Evolutionary conservation across 169 alveolate species (phyloP), one percentile per base, ranked within the genome.

Genomic region (Condylostoma magnum): DNA sequence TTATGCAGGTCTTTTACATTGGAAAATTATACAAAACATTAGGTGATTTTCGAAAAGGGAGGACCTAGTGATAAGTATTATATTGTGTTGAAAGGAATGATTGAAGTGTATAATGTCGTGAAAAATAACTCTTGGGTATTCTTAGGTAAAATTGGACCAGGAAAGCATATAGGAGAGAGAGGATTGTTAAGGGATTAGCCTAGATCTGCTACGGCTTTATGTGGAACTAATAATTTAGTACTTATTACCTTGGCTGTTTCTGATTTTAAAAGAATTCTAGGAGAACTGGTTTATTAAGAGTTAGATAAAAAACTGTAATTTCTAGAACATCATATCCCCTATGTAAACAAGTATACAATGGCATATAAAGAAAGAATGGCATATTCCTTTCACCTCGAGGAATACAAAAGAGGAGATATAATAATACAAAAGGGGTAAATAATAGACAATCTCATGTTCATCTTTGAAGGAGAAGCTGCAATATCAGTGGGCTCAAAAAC

Each of bases 391-490:
- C 30, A 15, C 12, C 25, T 51, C 10, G 30, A 22, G 15, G 60
- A 51, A 15, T 51, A 22, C 25, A 51, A 51, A 2, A 15, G 60
- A n/a, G 60, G 60, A 51, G 60, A 51, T n/a, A 15, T 22, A 12
- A 22, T 51, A 20, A 51, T 51, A 6, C 12, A 50, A 2, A 51
- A 51, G 25, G 60, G 30, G 20, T 15, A 51, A 20, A 12, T n/a
- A 51, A 22, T 15, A 20, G 60, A 51, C 10, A 15, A 51, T 15
- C 2, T 51, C 18, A 20, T 20, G 18, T 51, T 51, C 2, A 22
- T 51, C 10, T 51, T n/a, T 51, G 60, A 51, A 15, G 60, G 60
- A 51, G 60, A 51, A 51, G 60, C 60, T 15, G 60, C 60, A 22
- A 51, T 51, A 15, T 15, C 34, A n/a, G 25, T 51, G 25, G 60